These are phyloP conservation scores for Apiospora hydei DNA, from an alignment of 2,329 filamentous ascomycete genomes.

Conservation along the genomic window DNA sequence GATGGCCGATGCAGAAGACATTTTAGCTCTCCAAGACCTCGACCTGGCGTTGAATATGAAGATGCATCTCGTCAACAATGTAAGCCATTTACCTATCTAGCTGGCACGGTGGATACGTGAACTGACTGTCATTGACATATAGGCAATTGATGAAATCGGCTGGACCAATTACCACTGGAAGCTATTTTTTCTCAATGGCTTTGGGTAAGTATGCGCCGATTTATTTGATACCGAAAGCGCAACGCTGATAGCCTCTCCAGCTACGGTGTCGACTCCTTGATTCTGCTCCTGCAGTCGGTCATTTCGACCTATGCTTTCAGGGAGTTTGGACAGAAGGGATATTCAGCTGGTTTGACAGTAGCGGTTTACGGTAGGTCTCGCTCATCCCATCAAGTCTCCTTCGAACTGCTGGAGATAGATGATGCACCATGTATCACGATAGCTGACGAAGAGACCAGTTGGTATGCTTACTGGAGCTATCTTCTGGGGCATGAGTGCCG, in stretches of 20 bases:
- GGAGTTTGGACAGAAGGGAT: slow-evolving; percentile 65
- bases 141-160: slow-evolving; percentile 45
- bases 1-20: slow-evolving; percentile 48
- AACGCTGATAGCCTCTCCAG: slow-evolving; percentile 37
- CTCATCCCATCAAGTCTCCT: neutral
- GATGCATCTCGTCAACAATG: slow-evolving; percentile 74
- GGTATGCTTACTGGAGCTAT: slow-evolving; percentile 64
- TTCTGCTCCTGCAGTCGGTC: slow-evolving; percentile 68
- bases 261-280: slow-evolving; percentile 64
- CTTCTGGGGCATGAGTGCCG: slow-evolving; percentile 73
- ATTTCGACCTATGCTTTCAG: slow-evolving; percentile 63
- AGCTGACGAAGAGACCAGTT: slow-evolving; percentile 35
- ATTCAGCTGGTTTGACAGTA: slow-evolving; percentile 64
- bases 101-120: neutral
- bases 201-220: slow-evolving; percentile 52
- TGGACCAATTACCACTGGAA: slow-evolving; percentile 57
- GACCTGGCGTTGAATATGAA: slow-evolving; percentile 70
- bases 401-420: too few species aligned
- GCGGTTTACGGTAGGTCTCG: slow-evolving; percentile 57
- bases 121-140: neutral
- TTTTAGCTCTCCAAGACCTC: slow-evolving; percentile 63
- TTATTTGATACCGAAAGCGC: neutral
- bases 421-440: neutral
- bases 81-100: slow-evolving; percentile 43
- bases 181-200: slow-evolving; percentile 67